Evolutionary conservation across 768 basidiomycete genomes (phyloP), one percentile per base, ranked within the genome.

Genomic region (Clathrus columnatus): DNA sequence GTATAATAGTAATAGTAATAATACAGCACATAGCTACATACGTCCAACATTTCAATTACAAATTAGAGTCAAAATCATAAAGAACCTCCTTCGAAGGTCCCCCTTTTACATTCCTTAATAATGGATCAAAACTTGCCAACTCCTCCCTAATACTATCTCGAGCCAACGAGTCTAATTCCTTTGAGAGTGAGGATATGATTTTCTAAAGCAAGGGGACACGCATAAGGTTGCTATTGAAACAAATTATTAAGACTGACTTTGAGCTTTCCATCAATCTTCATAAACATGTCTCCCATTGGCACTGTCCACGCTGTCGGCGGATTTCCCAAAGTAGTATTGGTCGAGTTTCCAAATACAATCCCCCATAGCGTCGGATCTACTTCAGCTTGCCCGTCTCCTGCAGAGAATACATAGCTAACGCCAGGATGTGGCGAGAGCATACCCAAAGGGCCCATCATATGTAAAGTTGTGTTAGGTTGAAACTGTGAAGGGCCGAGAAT

Each of bases 401-500:
- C 73, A 3, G 68, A 60, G 67, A 91, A 87, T 36, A 90, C 73
- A 65, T 90, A 90, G 0, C 87, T 87, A 21, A 90, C 85, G 53
- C 88, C 88, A 2, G 88, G 88, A 64, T 88, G 84, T 1, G 88
- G 87, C 5, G 85, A 78, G 27, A 90, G 76, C 11, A 82, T 69
- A 16, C 87, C 87, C 14, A 90, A 72, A 14, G 87, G 85, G 2
- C 78, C 78, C 58, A 86, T 84, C 81, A 85, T 87, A 71, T 86
- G 84, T n/a, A 44, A 46, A 3, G 55, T 30, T 29, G 54, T 4
- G 24, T 55, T 55, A n/a, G 80, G 77, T 5, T 84, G 75, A 63
- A 90, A 84, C 0, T 85, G 83, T 0, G 88, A 89, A 4, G 90
- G 85, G 0, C 90, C 90, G 21, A 95, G 82, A 50, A 91, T 80